These are phyloP conservation scores for Leptographium wingfieldii DNA, from an alignment of 2,329 filamentous ascomycete species.

Conservation along the genomic window DNA sequence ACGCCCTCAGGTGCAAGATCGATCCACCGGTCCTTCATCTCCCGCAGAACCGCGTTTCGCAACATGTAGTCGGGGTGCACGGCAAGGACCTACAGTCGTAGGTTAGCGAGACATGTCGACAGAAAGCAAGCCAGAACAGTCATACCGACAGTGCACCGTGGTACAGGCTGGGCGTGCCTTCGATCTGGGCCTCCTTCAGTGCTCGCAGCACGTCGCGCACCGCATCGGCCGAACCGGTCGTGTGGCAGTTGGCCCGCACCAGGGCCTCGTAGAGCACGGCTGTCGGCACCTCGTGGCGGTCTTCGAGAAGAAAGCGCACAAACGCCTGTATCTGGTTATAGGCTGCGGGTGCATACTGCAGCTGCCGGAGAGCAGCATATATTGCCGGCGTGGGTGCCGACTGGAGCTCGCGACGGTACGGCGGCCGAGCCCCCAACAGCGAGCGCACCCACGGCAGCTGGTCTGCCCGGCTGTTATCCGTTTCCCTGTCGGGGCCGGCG, in stretches of 20 bases:
- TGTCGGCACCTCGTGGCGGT: conserved; percentile 42
- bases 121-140: neutral
- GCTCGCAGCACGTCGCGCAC: conserved; percentile 56
- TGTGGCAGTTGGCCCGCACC: conserved; percentile 57
- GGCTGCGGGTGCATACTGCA: conserved; percentile 23
- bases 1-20: conserved; percentile 46
- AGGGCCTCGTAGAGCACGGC: conserved; percentile 58
- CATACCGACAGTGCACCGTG: conserved; percentile 57
- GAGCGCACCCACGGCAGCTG: conserved; percentile 1
- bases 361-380: conserved; percentile 28
- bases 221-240: conserved; percentile 52
- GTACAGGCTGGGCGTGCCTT: conserved; percentile 53
- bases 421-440: conserved; percentile 7
- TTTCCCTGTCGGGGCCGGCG: neutral
- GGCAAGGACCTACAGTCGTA: conserved; percentile 44
- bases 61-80: conserved; percentile 79
- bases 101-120: neutral
- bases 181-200: conserved; percentile 50
- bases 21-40: conserved; percentile 65
- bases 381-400: conserved; percentile 9
- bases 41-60: conserved; percentile 55
- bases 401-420: conserved; percentile 7
- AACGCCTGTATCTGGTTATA: conserved; percentile 28
- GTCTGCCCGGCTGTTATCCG: neutral
- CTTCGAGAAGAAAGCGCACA: conserved; percentile 44